Evolutionary conservation across 441 rosid species (phyloP).

Genomic region (Breynia disticha): DNA sequence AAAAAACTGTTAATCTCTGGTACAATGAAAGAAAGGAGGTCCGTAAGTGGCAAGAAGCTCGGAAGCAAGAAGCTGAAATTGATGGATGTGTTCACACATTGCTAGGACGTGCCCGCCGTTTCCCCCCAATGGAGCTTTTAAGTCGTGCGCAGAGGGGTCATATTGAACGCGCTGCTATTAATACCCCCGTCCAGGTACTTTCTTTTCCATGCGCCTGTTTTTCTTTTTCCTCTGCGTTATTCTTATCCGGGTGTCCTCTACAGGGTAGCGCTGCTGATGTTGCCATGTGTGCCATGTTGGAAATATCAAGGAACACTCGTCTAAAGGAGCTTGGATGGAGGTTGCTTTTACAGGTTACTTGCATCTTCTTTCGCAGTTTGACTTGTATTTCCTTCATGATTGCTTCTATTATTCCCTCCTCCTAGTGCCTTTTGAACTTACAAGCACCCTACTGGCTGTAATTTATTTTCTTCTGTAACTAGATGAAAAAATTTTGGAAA

Average conservation of each 20-base stretch:
- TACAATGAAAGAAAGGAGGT: conserved; percentile 87
- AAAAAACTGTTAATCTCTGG: conserved; percentile 82
- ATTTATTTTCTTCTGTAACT: background rate
- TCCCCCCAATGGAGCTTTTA: conserved; percentile 38
- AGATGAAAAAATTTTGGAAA: conserved; percentile 5
- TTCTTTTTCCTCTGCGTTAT: conserved; percentile 13
- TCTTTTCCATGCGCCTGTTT: conserved; percentile 7
- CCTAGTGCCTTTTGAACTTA: too few relatives aligned
- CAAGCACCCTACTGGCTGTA: too few relatives aligned
- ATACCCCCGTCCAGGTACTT: conserved; percentile 93
- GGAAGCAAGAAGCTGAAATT: conserved; percentile 56
- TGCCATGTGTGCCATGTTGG: conserved; percentile 96
- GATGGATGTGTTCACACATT: conserved; percentile 58
- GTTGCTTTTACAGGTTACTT: conserved; percentile 74
- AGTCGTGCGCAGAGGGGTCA: conserved; percentile 51
- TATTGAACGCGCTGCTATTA: conserved; percentile 89
- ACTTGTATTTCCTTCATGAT: background rate
- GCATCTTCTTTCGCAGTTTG: conserved; percentile 5
- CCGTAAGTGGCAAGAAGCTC: conserved; percentile 71
- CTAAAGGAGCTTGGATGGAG: conserved; percentile 89
- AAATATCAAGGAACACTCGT: conserved; percentile 52
- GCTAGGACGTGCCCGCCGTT: conserved; percentile 80
- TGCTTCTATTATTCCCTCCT: too few relatives aligned
- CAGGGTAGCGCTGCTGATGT: conserved; percentile 99
- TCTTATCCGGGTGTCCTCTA: conserved; percentile 12